These are phyloP conservation scores for Aspergillus bridgeri DNA, from an alignment of 495 filamentous ascomycete genomes.

Conservation along the genomic window DNA sequence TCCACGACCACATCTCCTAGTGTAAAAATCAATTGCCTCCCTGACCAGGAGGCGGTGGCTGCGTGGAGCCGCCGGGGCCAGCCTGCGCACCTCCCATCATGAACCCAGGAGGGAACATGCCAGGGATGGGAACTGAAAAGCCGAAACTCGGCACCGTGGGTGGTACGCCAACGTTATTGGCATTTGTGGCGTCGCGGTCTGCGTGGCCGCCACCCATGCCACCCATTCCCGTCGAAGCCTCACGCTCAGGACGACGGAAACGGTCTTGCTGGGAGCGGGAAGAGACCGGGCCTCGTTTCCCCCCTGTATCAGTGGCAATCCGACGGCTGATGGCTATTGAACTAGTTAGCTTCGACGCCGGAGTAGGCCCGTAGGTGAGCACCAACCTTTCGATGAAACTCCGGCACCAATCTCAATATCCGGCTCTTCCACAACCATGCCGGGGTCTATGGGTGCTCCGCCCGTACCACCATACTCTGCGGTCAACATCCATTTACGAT, in stretches of 20 bases:
- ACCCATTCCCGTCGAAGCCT: slow-evolving; percentile 20
- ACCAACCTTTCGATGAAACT: slow-evolving; percentile 80
- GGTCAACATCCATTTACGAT: slow-evolving; percentile 94
- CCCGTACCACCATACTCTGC: slow-evolving; percentile 93
- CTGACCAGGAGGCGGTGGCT: slow-evolving; percentile 50
- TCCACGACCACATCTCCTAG: neutral
- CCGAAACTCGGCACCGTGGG: slow-evolving; percentile 64
- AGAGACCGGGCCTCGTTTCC: slow-evolving; percentile 69
- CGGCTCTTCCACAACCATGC: slow-evolving; percentile 91
- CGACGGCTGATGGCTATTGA: slow-evolving; percentile 71
- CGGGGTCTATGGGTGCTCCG: slow-evolving; percentile 71
- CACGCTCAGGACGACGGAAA: slow-evolving; percentile 39
- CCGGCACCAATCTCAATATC: slow-evolving; percentile 98
- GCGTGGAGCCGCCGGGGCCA: slow-evolving; percentile 25
- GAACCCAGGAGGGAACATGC: slow-evolving; percentile 65
- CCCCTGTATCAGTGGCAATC: slow-evolving; percentile 73
- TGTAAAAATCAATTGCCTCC: slow-evolving; percentile 25
- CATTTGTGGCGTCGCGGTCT: slow-evolving; percentile 39
- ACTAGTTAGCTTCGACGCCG: neutral
- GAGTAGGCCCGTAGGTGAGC: neutral
- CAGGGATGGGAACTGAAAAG: slow-evolving; percentile 67
- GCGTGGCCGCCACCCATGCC: slow-evolving; percentile 13
- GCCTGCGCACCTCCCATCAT: slow-evolving; percentile 47
- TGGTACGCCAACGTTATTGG: slow-evolving; percentile 53
- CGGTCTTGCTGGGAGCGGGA: slow-evolving; percentile 52